Evolutionary conservation across 2,329 filamentous ascomycete genomes (phyloP).

Genomic region (Fusarium sp.): DNA sequence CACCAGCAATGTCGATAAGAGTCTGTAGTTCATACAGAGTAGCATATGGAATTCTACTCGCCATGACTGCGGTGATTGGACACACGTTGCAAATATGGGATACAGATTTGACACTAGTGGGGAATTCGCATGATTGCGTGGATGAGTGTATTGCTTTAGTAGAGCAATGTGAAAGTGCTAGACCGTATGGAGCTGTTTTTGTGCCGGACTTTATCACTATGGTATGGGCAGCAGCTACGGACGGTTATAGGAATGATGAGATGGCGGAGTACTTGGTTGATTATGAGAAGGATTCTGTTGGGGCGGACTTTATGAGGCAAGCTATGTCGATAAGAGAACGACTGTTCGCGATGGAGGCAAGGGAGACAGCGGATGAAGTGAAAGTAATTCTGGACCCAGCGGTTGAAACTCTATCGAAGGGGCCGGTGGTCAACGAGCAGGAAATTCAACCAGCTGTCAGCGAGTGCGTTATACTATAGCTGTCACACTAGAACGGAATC

Average conservation of each 20-base stretch:
- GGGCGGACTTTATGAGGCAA: constrained; percentile 29
- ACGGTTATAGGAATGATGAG: constrained; percentile 17
- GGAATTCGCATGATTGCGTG: constrained; percentile 7
- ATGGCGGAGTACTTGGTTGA: constrained; percentile 25
- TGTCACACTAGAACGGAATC: accelerated
- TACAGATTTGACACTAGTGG: background rate
- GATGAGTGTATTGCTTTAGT: constrained; percentile 31
- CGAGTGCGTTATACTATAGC: constrained; percentile 7
- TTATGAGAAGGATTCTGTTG: constrained; percentile 32
- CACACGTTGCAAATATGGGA: constrained; percentile 25
- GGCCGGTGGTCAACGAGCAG: background rate
- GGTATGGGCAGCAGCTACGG: constrained; percentile 28
- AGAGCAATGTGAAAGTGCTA: constrained; percentile 13
- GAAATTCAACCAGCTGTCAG: background rate
- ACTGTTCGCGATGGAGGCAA: constrained; percentile 20
- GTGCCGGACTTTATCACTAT: constrained; percentile 30
- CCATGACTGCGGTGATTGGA: constrained; percentile 24
- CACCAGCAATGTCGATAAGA: background rate
- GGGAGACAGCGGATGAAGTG: background rate
- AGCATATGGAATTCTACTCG: constrained; percentile 27
- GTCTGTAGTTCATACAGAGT: constrained; percentile 11
- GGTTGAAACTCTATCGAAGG: background rate
- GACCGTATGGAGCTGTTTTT: constrained; percentile 35
- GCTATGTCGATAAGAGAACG: constrained; percentile 17
- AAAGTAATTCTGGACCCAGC: background rate